Evolutionary conservation across 352 stramenopile genomes (phyloP).

Genomic region (Phytophthora pistaciae): DNA sequence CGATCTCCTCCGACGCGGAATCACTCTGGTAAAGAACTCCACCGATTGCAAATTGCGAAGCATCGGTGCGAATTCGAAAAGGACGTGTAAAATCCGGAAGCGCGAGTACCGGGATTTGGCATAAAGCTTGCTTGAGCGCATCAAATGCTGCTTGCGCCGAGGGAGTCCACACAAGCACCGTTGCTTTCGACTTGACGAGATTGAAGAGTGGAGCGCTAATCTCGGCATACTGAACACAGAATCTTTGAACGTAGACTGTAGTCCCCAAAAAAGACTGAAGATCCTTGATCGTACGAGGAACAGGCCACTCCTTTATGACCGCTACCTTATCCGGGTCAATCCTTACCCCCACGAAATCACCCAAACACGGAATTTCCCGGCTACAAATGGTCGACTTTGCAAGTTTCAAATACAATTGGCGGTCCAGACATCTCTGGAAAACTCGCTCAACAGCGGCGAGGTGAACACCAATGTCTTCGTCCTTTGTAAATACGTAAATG

Average conservation of each 20-base stretch:
- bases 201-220: constrained; percentile 12
- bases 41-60: constrained; percentile 10
- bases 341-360: constrained; percentile 11
- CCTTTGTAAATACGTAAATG: constrained; percentile 5
- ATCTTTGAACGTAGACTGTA: constrained; percentile 4
- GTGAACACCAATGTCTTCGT: constrained; percentile 2
- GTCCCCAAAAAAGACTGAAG: constrained; percentile 1
- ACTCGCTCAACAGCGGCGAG: neutral
- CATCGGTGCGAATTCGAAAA: constrained; percentile 9
- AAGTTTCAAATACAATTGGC: constrained; percentile 8
- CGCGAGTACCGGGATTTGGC: neutral
- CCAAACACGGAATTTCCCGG: constrained; percentile 7
- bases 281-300: constrained; percentile 4
- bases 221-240: neutral
- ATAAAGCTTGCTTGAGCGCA: constrained; percentile 1
- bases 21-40: constrained; percentile 4
- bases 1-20: constrained; percentile 1
- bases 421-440: constrained; percentile 5
- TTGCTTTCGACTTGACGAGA: constrained; percentile 8
- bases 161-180: constrained; percentile 2
- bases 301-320: constrained; percentile 1
- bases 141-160: constrained; percentile 7
- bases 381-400: constrained; percentile 12
- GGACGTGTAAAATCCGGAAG: constrained; percentile 2
- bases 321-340: constrained; percentile 13